phyloP scores from a whole-genome alignment of 768 basidiomycete genomes.

The Pholiota molesta region DNA sequence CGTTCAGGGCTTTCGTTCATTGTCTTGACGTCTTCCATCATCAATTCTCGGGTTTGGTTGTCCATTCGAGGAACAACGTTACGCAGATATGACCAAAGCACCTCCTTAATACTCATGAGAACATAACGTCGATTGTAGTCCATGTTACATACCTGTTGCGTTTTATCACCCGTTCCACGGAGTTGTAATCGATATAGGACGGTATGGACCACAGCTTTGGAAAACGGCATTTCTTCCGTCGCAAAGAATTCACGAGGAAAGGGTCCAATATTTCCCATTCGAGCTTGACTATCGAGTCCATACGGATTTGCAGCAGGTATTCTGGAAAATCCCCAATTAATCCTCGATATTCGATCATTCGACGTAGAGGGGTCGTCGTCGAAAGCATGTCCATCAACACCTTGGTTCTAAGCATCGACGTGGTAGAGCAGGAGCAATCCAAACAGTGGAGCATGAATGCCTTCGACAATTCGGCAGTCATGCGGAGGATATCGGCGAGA shows the following conservation, averaged over 20 bases:
- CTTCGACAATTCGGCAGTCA: constrained; percentile 40
- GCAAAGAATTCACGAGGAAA: constrained; percentile 28
- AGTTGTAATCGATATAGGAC: constrained; percentile 41
- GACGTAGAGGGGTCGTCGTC: constrained; percentile 31
- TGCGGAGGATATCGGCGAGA: constrained; percentile 49
- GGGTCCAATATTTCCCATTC: constrained; percentile 40
- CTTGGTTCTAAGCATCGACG: constrained; percentile 22
- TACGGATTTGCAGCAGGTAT: constrained; percentile 44
- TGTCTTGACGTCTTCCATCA: constrained; percentile 24
- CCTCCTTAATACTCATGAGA: constrained; percentile 23
- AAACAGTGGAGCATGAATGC: constrained; percentile 39
- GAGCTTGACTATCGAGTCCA: constrained; percentile 44
- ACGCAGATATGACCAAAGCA: constrained; percentile 31
- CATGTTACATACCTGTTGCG: constrained; percentile 8
- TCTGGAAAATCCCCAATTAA: constrained; percentile 36
- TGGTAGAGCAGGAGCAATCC: constrained; percentile 18
- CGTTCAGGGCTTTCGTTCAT: constrained; percentile 21
- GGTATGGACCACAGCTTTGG: constrained; percentile 35
- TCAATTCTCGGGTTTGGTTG: constrained; percentile 15
- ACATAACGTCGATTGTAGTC: background rate
- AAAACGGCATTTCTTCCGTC: constrained; percentile 23
- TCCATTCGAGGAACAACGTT: constrained; percentile 27
- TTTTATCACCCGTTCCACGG: constrained; percentile 33
- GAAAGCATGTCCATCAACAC: constrained; percentile 44
- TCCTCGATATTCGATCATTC: constrained; percentile 32